phyloP scores from a whole-genome alignment of 2,329 filamentous ascomycete species.

The Ophiostoma tasmaniense region DNA sequence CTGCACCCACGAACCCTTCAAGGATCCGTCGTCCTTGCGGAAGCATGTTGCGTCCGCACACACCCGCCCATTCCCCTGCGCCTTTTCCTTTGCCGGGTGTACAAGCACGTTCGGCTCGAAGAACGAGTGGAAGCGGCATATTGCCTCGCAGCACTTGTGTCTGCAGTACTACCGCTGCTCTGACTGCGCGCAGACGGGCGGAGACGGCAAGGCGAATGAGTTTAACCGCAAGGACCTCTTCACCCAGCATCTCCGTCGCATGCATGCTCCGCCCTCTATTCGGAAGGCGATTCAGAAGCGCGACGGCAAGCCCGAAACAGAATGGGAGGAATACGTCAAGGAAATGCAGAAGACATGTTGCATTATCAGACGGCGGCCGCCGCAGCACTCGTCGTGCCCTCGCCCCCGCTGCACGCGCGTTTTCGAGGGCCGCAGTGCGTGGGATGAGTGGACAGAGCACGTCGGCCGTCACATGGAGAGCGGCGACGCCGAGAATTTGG shows the following conservation, averaged over 20 bases:
- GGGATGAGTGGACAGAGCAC: conserved; percentile 91
- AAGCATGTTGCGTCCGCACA: conserved; percentile 62
- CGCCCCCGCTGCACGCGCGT: conserved; percentile 60
- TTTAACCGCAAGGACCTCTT: conserved; percentile 97
- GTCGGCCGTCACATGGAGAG: conserved; percentile 84
- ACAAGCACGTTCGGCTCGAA: conserved; percentile 78
- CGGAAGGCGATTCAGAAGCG: conserved; percentile 49
- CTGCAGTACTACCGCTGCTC: conserved; percentile 58
- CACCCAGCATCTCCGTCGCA: conserved; percentile 84
- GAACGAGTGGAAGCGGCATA: conserved; percentile 97
- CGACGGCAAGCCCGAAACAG: conserved; percentile 49
- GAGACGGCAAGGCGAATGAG: conserved; percentile 53
- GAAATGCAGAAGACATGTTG: conserved; percentile 68
- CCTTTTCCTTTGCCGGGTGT: conserved; percentile 78
- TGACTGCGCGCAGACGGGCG: conserved; percentile 45
- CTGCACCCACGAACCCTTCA: conserved; percentile 58
- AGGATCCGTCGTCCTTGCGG: conserved; percentile 55
- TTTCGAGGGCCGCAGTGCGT: conserved; percentile 65
- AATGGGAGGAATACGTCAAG: conserved; percentile 59
- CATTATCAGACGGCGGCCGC: conserved; percentile 58
- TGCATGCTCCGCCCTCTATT: conserved; percentile 70
- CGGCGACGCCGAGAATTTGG: conserved; percentile 49
- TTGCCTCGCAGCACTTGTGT: conserved; percentile 79
- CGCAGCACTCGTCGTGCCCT: conserved; percentile 61
- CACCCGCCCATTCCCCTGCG: conserved; percentile 71